Evolutionary conservation across 2,329 filamentous ascomycete species (phyloP).

Genomic region (Lachnum nothofagi): DNA sequence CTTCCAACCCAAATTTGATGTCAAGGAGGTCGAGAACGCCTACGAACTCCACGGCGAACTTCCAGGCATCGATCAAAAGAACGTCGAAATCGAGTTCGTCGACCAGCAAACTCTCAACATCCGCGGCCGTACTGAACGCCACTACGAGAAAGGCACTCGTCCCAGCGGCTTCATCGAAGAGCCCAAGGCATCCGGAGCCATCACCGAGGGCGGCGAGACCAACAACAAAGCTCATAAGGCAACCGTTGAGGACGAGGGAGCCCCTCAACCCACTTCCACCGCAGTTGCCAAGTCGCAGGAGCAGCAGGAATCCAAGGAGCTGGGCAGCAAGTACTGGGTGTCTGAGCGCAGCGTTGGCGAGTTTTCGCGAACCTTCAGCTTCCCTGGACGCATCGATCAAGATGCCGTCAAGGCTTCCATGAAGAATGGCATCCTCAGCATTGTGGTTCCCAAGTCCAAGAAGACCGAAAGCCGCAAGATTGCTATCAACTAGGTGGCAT

Average conservation of each 20-base stretch:
- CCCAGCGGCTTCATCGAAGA: slow-evolving; percentile 47
- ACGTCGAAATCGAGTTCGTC: slow-evolving; percentile 73
- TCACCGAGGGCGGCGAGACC: slow-evolving; percentile 38
- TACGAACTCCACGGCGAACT: slow-evolving; percentile 80
- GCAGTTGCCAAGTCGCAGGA: slow-evolving; percentile 24
- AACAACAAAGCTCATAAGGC: slow-evolving; percentile 51
- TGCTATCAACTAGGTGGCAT: slow-evolving; percentile 34
- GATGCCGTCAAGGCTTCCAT: slow-evolving; percentile 57
- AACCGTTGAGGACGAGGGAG: slow-evolving; percentile 51
- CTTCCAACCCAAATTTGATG: slow-evolving; percentile 74
- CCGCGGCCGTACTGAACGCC: slow-evolving; percentile 63
- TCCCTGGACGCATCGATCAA: slow-evolving; percentile 59
- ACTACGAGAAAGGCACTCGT: slow-evolving; percentile 44
- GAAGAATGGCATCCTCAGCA: slow-evolving; percentile 59
- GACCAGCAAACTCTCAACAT: slow-evolving; percentile 69
- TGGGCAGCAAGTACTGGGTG: slow-evolving; percentile 62
- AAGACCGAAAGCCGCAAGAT: slow-evolving; percentile 54
- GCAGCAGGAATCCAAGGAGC: slow-evolving; percentile 22
- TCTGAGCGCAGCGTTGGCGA: slow-evolving; percentile 61
- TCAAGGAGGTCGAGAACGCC: slow-evolving; percentile 61
- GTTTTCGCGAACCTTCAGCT: slow-evolving; percentile 64
- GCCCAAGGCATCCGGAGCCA: slow-evolving; percentile 34
- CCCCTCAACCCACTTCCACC: neutral
- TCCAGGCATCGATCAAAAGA: slow-evolving; percentile 67
- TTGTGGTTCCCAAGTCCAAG: slow-evolving; percentile 62